Evolutionary conservation across 768 basidiomycete genomes (phyloP).

Genomic region (Phylloporus rhodoxanthus): DNA sequence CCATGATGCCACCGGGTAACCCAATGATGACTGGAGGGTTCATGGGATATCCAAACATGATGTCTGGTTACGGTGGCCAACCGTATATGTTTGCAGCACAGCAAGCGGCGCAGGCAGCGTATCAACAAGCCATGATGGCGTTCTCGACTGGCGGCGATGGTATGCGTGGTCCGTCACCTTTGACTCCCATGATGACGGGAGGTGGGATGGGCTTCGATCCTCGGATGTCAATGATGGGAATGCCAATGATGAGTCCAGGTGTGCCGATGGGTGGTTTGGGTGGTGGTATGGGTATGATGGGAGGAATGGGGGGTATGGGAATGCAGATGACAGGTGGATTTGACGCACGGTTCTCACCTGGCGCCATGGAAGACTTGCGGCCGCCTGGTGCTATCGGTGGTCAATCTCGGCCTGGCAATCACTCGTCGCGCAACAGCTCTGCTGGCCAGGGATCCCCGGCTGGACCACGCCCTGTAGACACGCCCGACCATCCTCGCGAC

Average conservation of each 20-base stretch:
- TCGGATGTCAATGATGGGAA: slow-evolving; percentile 77
- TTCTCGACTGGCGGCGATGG: slow-evolving; percentile 69
- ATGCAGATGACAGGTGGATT: slow-evolving; percentile 66
- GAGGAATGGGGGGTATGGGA: slow-evolving; percentile 35
- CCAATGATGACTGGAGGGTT: slow-evolving; percentile 51
- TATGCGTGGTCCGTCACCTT: slow-evolving; percentile 32
- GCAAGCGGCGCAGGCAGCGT: slow-evolving; percentile 75
- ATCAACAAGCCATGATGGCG: slow-evolving; percentile 85
- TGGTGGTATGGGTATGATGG: slow-evolving; percentile 38
- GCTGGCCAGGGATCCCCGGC: slow-evolving; percentile 51
- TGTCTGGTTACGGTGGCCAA: slow-evolving; percentile 46
- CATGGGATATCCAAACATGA: slow-evolving; percentile 38
- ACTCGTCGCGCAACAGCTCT: slow-evolving; percentile 46
- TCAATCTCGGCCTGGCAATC: slow-evolving; percentile 26
- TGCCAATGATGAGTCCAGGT: slow-evolving; percentile 57
- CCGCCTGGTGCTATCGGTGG: slow-evolving; percentile 26
- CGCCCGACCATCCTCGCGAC: slow-evolving; percentile 21
- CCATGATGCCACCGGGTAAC: slow-evolving; percentile 45
- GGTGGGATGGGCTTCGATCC: slow-evolving; percentile 58
- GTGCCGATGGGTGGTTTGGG: slow-evolving; percentile 30
- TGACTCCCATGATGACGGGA: slow-evolving; percentile 57
- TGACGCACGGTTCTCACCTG: slow-evolving; percentile 50
- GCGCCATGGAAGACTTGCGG: slow-evolving; percentile 25
- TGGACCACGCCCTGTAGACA: slow-evolving; percentile 29
- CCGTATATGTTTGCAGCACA: slow-evolving; percentile 86